phyloP scores from a whole-genome alignment of 345 rosid species.

The Adansonia digitata region DNA sequence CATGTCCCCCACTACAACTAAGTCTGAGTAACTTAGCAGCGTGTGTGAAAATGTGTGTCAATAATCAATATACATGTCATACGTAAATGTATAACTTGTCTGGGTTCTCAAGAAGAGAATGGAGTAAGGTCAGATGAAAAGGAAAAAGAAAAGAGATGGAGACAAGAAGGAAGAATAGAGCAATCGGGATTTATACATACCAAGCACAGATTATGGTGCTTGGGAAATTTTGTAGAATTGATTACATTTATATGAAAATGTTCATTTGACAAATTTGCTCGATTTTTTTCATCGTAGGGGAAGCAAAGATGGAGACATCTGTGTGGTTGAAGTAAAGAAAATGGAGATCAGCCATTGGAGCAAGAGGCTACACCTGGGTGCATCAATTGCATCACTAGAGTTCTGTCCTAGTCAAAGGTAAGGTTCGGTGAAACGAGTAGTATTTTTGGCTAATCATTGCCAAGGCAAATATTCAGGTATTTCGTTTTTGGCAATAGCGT shows the following conservation, averaged over 20 bases:
- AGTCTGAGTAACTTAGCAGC: background rate
- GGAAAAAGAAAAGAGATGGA: background rate
- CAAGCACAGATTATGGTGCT: background rate
- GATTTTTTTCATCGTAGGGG: constrained; percentile 43
- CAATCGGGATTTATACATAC: background rate
- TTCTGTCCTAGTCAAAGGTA: constrained; percentile 89
- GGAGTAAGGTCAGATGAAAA: background rate
- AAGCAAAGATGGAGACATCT: constrained; percentile 84
- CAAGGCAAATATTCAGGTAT: background rate
- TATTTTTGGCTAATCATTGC: constrained; percentile 3
- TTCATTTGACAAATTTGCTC: background rate
- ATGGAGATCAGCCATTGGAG: constrained; percentile 89
- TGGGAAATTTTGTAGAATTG: background rate
- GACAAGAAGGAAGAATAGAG: background rate
- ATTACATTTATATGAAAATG: background rate
- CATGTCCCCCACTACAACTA: too few relatives aligned
- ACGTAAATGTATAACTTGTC: background rate
- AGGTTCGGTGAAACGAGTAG: background rate
- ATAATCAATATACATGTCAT: background rate
- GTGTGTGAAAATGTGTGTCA: too few relatives aligned
- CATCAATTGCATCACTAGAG: constrained; percentile 59
- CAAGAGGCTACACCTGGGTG: constrained; percentile 81
- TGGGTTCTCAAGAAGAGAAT: background rate
- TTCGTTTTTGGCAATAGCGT: background rate
- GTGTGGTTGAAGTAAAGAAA: constrained; percentile 74